Base-by-base conservation (phyloP, 31 red algal genomes). In the Asparagopsis taxiformis region DNA sequence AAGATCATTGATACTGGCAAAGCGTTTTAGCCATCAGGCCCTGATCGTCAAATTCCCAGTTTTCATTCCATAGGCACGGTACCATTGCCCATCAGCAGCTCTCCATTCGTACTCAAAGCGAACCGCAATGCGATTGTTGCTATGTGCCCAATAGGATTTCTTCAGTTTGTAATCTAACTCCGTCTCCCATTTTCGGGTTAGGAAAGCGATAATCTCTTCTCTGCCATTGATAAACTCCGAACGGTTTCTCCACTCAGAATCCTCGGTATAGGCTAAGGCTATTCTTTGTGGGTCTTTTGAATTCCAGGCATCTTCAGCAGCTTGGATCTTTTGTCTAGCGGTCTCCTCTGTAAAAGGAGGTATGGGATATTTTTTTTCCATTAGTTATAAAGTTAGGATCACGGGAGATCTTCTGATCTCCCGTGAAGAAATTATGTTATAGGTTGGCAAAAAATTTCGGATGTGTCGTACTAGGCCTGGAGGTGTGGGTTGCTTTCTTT, bases 221-320 rank as follows among this genome's bases (percentile, higher is more conserved):
- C 76, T 25, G 23, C 56, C 56, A 25, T 3, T 1, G 24, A 83
- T 8, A 23, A 86, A 75, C 21, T 86, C 36, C 19, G 51, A 26
- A 0, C 81, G 75, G 55, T 86, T 86, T 0, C 81, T 54, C 81
- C 81, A 86, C 7, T 72, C 43, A 22, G 30, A 41, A 76, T 86
- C 81, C 17, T 26, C 17, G 15, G 77, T 83, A 43, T 86, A 86
- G 17, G 81, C 81, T 26, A 30, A 25, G 9, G 76, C 74, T 11
- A 86, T 76, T 6, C n/a, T 71, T n/a, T 4, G 77, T 7, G 81
- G 22, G 36, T 86, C 64, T 30, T 76, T 36, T 28, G 19, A 73
- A 24, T 86, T 86, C 81, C 81, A 86, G 25, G 53, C 81, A 20
- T 50, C 78, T 35, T 86, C 81, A 11, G 81, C 81, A 16, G 48